Percentiles rank a stretch among this genome's conserved stretches.
phyloP scores from a whole-genome alignment of 2,329 filamentous ascomycete genomes.

The Aspergillus nomiae region DNA sequence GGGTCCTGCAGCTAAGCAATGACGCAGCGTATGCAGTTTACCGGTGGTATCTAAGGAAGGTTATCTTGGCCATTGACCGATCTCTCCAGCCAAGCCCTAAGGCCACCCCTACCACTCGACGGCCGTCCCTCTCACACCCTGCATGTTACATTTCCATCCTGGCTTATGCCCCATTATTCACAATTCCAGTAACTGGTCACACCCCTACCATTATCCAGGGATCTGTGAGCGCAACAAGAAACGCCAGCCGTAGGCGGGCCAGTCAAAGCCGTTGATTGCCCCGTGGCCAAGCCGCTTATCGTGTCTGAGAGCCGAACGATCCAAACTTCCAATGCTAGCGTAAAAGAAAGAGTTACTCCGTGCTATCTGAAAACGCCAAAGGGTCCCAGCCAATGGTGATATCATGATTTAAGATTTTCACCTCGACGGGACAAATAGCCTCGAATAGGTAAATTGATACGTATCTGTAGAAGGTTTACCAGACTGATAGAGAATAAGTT shows the following conservation, averaged over 20 bases:
- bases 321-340: background rate
- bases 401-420: background rate
- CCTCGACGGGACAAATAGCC: too few species aligned
- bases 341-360: background rate
- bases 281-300: background rate
- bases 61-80: background rate
- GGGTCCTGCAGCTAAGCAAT: background rate
- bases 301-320: background rate
- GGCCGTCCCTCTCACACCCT: background rate
- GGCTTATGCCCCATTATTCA: background rate
- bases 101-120: background rate
- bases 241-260: background rate
- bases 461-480: too few species aligned
- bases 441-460: too few species aligned
- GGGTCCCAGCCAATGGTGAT: background rate
- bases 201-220: background rate
- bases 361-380: background rate
- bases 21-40: background rate
- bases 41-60: background rate
- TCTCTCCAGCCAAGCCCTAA: background rate
- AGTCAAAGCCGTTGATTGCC: background rate
- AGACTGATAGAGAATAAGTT: too few species aligned
- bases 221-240: background rate
- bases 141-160: background rate
- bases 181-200: background rate